Percentiles rank a stretch among this genome's conserved stretches.
Conservation (phyloP, 805 yeast genomes). For the Myxozyma sirexii region DNA sequence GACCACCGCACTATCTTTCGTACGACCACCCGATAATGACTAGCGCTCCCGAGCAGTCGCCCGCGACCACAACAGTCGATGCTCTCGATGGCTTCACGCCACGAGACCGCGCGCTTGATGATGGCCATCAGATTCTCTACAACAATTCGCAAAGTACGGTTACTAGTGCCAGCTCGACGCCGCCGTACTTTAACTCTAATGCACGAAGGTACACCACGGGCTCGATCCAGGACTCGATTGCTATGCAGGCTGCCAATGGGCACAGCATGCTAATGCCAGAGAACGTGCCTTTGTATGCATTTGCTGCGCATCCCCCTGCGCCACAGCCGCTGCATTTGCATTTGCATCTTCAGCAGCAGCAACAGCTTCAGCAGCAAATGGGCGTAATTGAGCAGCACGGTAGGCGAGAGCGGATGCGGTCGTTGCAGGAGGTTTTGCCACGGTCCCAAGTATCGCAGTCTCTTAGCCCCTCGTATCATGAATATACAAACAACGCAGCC, state of each 20-base stretch:
- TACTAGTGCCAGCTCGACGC: neutral
- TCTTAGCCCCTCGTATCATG: neutral
- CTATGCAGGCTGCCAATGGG: neutral
- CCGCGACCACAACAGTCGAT: neutral
- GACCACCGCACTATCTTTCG: neutral
- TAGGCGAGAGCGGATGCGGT: neutral
- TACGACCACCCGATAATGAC: neutral
- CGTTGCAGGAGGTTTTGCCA: neutral
- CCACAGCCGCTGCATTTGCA: constrained; percentile 1
- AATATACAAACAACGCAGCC: neutral
- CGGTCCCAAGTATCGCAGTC: neutral
- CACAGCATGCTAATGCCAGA: neutral
- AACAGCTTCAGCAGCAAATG: neutral
- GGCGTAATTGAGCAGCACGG: neutral
- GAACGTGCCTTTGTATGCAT: neutral
- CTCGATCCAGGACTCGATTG: constrained; percentile 2
- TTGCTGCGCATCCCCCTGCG: neutral
- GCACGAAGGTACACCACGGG: constrained; percentile 15
- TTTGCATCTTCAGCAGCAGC: neutral
- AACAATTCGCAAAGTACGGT: neutral
- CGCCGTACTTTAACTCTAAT: constrained; percentile 2
- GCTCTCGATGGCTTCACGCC: constrained; percentile 1
- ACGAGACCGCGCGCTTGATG: neutral
- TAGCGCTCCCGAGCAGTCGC: neutral
- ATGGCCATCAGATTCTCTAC: neutral